Conservation (phyloP, 1,139 yeast species). For the Candida pseudoviswanathii region DNA sequence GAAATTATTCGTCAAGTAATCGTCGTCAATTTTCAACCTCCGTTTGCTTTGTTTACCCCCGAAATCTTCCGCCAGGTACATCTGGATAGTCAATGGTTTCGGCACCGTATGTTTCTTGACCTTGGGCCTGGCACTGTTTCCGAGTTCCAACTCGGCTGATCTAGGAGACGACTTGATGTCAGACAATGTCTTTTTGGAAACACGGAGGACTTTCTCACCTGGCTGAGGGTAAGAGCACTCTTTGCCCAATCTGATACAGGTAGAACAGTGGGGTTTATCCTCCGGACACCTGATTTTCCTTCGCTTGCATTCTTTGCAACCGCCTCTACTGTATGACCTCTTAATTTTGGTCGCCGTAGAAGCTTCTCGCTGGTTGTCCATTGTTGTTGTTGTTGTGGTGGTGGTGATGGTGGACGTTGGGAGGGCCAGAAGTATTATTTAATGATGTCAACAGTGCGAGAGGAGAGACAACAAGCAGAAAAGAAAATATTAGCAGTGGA, state of each 20-base stretch:
- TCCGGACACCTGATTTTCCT: constrained; percentile 52
- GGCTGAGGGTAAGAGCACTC: constrained; percentile 26
- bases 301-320: constrained; percentile 34
- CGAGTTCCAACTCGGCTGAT: not conserved
- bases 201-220: constrained; percentile 24
- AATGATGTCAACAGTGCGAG: not conserved
- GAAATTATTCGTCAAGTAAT: constrained; percentile 4
- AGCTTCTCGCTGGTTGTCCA: not conserved
- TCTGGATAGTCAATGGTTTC: constrained; percentile 18
- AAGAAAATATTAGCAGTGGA: too few species aligned
- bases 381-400: not conserved
- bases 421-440: not conserved
- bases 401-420: not conserved
- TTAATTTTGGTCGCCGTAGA: constrained; percentile 6
- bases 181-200: constrained; percentile 12
- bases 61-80: constrained; percentile 18
- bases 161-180: not conserved
- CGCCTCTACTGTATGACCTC: constrained; percentile 28
- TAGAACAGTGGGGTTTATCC: constrained; percentile 50
- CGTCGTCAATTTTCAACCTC: constrained; percentile 6
- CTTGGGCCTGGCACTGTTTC: not conserved
- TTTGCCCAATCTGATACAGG: constrained; percentile 27
- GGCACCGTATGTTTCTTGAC: not conserved
- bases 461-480: not conserved
- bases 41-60: constrained; percentile 11